Percentiles rank a stretch among this genome's conserved stretches.
Evolutionary conservation across 352 stramenopile genomes (phyloP).

Genomic region (Phytopythium helicoides): DNA sequence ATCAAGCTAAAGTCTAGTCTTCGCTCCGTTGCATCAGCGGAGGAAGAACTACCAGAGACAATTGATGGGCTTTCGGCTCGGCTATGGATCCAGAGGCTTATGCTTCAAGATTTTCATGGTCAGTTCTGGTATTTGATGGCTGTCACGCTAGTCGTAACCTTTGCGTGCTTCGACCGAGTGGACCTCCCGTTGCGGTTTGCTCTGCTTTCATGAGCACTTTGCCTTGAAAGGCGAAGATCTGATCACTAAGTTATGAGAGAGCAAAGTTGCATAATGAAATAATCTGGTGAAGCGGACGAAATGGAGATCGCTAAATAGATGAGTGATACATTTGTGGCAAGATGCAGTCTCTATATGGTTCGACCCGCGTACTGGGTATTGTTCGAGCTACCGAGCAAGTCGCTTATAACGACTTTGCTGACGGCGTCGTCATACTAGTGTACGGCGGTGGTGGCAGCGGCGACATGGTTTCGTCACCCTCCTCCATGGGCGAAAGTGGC

Average conservation of each 20-base stretch:
- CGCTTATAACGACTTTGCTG: not conserved
- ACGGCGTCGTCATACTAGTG: constrained; percentile 9
- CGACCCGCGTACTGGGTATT: no score
- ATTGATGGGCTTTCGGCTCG: constrained; percentile 71
- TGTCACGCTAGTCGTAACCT: constrained; percentile 80
- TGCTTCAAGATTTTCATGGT: constrained; percentile 82
- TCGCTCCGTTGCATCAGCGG: constrained; percentile 17
- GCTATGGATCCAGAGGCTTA: constrained; percentile 82
- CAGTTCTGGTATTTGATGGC: constrained; percentile 88
- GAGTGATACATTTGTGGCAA: no score
- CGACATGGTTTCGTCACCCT: constrained; percentile 1
- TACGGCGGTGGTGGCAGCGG: constrained; percentile 13
- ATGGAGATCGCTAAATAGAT: no score
- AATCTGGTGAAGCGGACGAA: no score
- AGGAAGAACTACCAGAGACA: constrained; percentile 8
- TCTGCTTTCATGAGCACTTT: constrained; percentile 47
- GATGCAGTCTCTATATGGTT: no score
- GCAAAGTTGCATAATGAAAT: no score
- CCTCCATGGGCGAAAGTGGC: not conserved
- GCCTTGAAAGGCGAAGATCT: no score
- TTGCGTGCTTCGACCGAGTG: constrained; percentile 78
- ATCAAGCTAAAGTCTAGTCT: constrained; percentile 73
- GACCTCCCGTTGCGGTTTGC: constrained; percentile 76
- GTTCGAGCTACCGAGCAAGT: no score
- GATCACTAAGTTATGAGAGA: no score